Evolutionary conservation across 2,329 filamentous ascomycete genomes (phyloP), one percentile per base, ranked within the genome.

Genomic region (Chaetomium strumarium): DNA sequence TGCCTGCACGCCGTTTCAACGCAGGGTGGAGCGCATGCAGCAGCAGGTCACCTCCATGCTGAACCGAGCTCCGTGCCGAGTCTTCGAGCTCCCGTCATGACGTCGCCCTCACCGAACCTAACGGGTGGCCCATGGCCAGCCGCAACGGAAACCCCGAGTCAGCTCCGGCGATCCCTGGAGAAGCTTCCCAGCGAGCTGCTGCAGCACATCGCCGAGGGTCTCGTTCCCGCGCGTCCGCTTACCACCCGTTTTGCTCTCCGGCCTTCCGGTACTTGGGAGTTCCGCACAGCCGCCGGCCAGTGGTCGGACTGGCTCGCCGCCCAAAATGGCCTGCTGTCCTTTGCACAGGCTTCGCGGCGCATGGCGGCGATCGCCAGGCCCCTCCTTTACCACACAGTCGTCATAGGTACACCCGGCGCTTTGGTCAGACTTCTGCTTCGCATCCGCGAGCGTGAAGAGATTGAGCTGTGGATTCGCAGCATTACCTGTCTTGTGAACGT

Each of bases 221-320:
- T 64, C 33, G 52, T 62, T 12, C 62, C 62, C 17, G 16, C 45
- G 8, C 19, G 43, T 12, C 60, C 61, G 4, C 42, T 56, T 39
- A 64, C 62, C 2, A 64, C 62, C 19, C 58, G 62, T 11, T 64
- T 64, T 33, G 55, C 57, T 3, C 62, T 64, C 16, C 59, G 61
- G 7, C 51, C 55, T 10, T 51, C 51, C 3, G 60, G 60, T 44
- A 62, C 60, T 31, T 64, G 62, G 62, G 60, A 59, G 33, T 58
- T 60, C 16, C 55, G 55, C 7, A 58, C 63, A 56, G 62, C 60
- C 16, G 39, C 19, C 39, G 54, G 57, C 46, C 62, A 64, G 49
- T 63, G 60, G 58, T 46, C 54, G 10, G 57, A 59, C 42, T 64
- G 60, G 60, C 57, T 58, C 16, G 44, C 33, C 36, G 51, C 44